A percentile compares a stretch with the other conserved stretches of the same genome.
phyloP scores from a whole-genome alignment of 225 moss, liverwort and hornwort species.

The Straminergon stramineum region DNA sequence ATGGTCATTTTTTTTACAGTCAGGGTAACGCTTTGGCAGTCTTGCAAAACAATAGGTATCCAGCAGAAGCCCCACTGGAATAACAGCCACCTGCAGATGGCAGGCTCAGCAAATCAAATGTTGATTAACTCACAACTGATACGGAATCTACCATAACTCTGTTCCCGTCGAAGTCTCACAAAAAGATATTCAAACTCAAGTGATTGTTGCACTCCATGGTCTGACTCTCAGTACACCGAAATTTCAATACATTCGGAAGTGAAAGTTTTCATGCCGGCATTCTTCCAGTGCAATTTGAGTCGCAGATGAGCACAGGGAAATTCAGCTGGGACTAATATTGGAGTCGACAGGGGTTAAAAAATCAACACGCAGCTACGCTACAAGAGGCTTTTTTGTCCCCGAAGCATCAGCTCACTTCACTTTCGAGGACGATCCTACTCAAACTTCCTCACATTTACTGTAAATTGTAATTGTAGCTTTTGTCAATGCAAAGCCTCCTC shows the following conservation, averaged over 20 bases:
- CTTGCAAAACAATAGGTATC: neutral
- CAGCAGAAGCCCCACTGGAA: neutral
- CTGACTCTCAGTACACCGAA: neutral
- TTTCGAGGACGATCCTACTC: neutral
- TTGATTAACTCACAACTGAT: neutral
- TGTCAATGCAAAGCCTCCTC: neutral
- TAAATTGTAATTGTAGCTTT: neutral
- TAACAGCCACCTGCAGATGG: neutral
- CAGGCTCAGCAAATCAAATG: neutral
- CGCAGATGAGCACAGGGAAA: neutral
- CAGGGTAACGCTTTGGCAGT: neutral
- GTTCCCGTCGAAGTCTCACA: neutral
- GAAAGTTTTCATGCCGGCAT: neutral
- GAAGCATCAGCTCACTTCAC: neutral
- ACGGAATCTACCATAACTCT: neutral
- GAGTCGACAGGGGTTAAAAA: neutral
- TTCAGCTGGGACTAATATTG: neutral
- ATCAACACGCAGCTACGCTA: neutral
- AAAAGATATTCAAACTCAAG: neutral
- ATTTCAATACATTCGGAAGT: neutral
- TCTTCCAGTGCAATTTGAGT: neutral
- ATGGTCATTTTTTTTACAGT: neutral
- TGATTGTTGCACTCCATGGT: neutral
- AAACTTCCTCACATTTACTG: neutral
- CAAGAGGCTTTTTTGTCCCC: neutral